Evolutionary conservation across 1,284 basidiomycete species (phyloP).

Genomic region (Pyrrhoderma noxium): DNA sequence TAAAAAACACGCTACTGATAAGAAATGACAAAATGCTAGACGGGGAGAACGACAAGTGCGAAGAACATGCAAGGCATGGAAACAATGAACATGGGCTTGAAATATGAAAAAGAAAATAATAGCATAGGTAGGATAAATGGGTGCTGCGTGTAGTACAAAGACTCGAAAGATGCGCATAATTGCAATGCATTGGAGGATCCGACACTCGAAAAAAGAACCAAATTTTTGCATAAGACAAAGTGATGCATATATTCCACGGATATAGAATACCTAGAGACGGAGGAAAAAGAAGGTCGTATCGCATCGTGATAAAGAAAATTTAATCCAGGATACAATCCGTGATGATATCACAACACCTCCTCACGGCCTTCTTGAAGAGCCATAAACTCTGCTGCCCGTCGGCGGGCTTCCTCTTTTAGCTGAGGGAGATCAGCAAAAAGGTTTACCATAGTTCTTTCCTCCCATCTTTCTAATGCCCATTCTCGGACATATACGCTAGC

Average conservation of each 20-base stretch:
- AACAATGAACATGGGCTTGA: background rate
- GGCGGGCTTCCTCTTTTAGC: slow-evolving; percentile 35
- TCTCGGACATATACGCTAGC: slow-evolving; percentile 52
- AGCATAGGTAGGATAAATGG: too few species aligned
- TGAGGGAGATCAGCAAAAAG: slow-evolving; percentile 44
- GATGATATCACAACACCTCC: background rate
- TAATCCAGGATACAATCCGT: background rate
- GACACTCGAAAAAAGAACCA: too few species aligned
- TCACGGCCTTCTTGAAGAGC: slow-evolving; percentile 1
- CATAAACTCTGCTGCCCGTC: slow-evolving; percentile 8
- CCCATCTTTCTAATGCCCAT: slow-evolving; percentile 60
- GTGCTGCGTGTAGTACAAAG: too few species aligned
- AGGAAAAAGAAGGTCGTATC: slow-evolving; percentile 7
- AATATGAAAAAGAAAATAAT: background rate
- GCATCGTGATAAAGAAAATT: background rate
- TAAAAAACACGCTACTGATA: slow-evolving; percentile 7
- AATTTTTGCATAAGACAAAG: background rate
- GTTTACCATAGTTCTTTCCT: slow-evolving; percentile 44
- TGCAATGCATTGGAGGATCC: too few species aligned
- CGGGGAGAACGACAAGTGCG: background rate
- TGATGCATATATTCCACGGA: slow-evolving; percentile 3
- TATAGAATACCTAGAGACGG: background rate
- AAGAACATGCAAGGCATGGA: background rate
- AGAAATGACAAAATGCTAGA: slow-evolving; percentile 10
- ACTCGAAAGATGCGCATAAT: too few species aligned